Base-by-base conservation (phyloP, 805 yeast genomes). In the Candida maesae region DNA sequence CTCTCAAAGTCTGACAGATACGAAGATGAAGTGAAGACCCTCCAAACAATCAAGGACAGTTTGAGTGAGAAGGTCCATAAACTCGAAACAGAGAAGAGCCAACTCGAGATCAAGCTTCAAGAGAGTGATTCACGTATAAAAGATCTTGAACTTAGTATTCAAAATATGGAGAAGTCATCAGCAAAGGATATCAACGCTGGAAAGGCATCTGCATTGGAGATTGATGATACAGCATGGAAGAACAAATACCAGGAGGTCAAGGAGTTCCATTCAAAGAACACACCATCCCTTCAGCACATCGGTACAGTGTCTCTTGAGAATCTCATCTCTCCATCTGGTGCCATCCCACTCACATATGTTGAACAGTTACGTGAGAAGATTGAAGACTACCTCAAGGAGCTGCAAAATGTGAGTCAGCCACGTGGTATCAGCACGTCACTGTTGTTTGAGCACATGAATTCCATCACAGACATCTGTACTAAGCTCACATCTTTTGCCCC, bases 371-470 rank as follows among this genome's bases (percentile, higher is more conserved):
- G 73, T 47, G 57, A 78, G 0, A 41, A 37, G 12, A 18, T 41
- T 25, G 28, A 41, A 13, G 28, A 27, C 10, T 41, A 41, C 21
- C 26, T 41, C 16, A 19, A 17, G 17, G 21, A 28, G 4, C 12
- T 42, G 25, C n/a, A 35, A 12, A 23, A 33, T 6, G 15, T 23
- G 18, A 15, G 12, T 15, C 16, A 35, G 9, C 12, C 32, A n/a
- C 34, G 17, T 9, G 31, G 31, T 14, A 17, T 8, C 8, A 23
- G 41, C 32, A 4, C 39, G 6, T 72, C 68, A 44, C 35, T 60
- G 8, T 53, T 79, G 15, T 80, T 81, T 55, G 77, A 74, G 16
- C 64, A 70, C 37, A 70, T 77, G 23, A 72, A 84, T 1, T 59
- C 64, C 36, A 61, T 79, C 18, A 73, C 80, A 4, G 61, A 74